phyloP scores from a whole-genome alignment of 78 protist genomes.

The Guillardia theta region DNA sequence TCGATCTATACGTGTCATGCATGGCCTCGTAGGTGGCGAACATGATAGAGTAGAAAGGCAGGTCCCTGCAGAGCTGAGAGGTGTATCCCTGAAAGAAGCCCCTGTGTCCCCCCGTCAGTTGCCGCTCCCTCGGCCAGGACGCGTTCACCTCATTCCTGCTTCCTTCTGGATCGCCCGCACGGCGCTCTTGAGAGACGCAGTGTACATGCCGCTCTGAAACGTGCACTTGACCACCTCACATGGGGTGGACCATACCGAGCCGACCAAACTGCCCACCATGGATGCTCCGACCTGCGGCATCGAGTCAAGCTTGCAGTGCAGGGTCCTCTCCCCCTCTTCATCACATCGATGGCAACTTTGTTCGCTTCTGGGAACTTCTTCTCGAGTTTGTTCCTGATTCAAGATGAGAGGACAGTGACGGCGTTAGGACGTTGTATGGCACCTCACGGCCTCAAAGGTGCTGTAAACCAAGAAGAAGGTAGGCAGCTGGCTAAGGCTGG shows the following conservation, averaged over 20 bases:
- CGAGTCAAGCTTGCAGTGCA: not conserved
- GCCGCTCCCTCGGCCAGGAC: too few relatives aligned
- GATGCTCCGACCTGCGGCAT: not conserved
- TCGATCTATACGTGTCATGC: not conserved
- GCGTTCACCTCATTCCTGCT: too few relatives aligned
- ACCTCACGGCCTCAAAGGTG: not conserved
- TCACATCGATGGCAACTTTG: not conserved
- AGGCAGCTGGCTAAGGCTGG: too few relatives aligned
- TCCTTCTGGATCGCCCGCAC: not conserved
- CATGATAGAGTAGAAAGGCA: not conserved
- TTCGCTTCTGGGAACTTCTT: not conserved
- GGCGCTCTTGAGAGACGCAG: not conserved
- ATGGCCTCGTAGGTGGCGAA: not conserved
- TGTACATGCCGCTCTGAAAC: conserved; percentile 20
- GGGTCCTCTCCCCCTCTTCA: not conserved
- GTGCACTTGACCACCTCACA: conserved; percentile 21
- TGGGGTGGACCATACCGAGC: not conserved
- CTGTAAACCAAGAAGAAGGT: not conserved
- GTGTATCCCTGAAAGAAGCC: conserved; percentile 22
- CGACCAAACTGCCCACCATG: not conserved
- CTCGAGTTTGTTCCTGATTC: not conserved
- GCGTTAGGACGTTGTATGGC: not conserved
- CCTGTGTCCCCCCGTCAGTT: not conserved
- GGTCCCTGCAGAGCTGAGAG: not conserved
- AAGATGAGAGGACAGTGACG: not conserved